Evolutionary conservation across 2,329 filamentous ascomycete genomes (phyloP).

Genomic region (Pseudogymnoascus sp.): DNA sequence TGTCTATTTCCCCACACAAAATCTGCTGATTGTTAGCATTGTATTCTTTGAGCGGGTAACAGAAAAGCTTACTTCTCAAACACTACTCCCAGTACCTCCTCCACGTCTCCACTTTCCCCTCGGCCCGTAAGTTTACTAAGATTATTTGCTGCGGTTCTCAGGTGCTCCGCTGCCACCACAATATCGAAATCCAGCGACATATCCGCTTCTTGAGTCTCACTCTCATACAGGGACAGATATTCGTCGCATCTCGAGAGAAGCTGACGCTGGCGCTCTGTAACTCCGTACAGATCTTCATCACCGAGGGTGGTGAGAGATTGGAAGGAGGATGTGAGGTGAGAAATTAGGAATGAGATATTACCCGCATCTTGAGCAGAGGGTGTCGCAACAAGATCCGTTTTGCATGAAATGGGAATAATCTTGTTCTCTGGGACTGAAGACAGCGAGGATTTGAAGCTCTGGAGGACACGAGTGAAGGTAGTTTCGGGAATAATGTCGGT

Average conservation of each 20-base stretch:
- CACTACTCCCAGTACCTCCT: constrained; percentile 91
- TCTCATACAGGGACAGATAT: constrained; percentile 66
- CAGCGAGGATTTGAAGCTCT: constrained; percentile 33
- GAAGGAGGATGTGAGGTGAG: constrained; percentile 60
- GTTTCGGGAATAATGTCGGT: constrained; percentile 38
- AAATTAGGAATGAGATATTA: constrained; percentile 59
- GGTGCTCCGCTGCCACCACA: constrained; percentile 80
- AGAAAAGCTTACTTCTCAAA: constrained; percentile 69
- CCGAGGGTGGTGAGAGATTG: constrained; percentile 61
- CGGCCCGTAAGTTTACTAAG: constrained; percentile 82
- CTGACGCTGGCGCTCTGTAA: constrained; percentile 80
- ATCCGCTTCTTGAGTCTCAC: constrained; percentile 37
- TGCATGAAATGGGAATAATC: constrained; percentile 59
- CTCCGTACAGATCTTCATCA: constrained; percentile 77
- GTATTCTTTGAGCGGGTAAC: background rate
- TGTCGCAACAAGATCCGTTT: constrained; percentile 18
- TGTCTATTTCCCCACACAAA: constrained; percentile 5
- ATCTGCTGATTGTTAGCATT: background rate
- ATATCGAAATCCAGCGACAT: constrained; percentile 57
- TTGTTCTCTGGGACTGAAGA: constrained; percentile 20
- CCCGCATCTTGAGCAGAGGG: constrained; percentile 41
- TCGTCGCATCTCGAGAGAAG: constrained; percentile 65
- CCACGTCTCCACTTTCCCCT: constrained; percentile 79
- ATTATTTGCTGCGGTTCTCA: constrained; percentile 70
- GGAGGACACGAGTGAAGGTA: constrained; percentile 32